Percentiles rank a stretch among this genome's conserved stretches.
These are phyloP conservation scores for Amanita jacksonii DNA, from an alignment of 768 basidiomycete species.

Conservation along the genomic window DNA sequence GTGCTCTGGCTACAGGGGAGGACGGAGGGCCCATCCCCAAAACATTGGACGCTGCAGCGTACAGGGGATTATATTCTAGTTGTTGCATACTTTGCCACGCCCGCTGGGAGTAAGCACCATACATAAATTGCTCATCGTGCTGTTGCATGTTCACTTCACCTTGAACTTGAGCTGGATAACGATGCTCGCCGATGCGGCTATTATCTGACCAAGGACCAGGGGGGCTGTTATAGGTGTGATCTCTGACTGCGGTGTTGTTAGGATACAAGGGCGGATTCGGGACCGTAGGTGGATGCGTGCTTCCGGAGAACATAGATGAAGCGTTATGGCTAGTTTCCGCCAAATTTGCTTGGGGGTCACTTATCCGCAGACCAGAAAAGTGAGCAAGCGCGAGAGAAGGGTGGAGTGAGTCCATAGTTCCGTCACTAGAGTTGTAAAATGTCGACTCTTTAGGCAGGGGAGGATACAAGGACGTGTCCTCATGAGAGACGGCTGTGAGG, in stretches of 20 bases:
- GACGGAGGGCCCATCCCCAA: constrained; percentile 69
- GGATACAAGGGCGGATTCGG: background rate
- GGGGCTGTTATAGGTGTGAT: background rate
- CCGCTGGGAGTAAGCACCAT: background rate
- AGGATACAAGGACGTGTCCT: too few species aligned
- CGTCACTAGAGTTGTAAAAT: background rate
- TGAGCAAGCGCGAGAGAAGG: background rate
- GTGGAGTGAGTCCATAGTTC: background rate
- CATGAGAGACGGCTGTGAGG: too few species aligned
- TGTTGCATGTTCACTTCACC: background rate
- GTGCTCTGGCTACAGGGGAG: constrained; percentile 13
- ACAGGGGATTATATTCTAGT: constrained; percentile 47
- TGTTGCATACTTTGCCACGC: constrained; percentile 20
- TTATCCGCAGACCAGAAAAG: constrained; percentile 2
- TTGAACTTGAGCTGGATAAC: background rate
- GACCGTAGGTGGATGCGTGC: background rate
- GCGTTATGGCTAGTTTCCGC: background rate
- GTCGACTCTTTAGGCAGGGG: too few species aligned
- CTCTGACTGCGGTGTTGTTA: background rate
- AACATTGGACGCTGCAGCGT: constrained; percentile 72
- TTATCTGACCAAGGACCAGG: background rate
- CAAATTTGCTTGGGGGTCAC: background rate
- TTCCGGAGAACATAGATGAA: background rate
- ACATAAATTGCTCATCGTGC: background rate
- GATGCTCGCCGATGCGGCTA: background rate